Base-by-base conservation (phyloP, 495 filamentous ascomycete genomes). In the Aspergillus indologenus region DNA sequence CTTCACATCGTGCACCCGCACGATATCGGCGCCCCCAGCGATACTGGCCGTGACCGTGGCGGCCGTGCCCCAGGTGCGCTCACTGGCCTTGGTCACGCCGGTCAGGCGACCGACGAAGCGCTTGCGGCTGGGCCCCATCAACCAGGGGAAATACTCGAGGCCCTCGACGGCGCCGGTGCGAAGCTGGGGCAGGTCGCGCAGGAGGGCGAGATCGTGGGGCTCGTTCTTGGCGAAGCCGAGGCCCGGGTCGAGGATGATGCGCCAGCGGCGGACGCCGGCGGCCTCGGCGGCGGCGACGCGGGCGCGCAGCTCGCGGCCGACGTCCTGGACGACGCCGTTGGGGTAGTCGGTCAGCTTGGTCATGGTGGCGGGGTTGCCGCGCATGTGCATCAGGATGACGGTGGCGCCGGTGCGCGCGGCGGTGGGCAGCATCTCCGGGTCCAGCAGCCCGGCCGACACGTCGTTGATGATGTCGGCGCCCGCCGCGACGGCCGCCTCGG, bases 401-500 rank as follows among this genome's bases (percentile, higher is more conserved):
- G 92, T 88, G 58, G 87, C 88, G n/a, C 90, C 89, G 0, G 93
- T 79, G 2, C 80, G 71, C 0, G 94, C 94, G 47, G 91, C 85
- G 0, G 90, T 93, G 6, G 84, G 67, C 0, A 98, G 81, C 91
- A 98, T 97, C 0, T 83, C 82, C 0, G 83, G 74, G 66, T 98
- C 94, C 44, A 96, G 77, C 3, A 75, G 68, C 12, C 94, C 94
- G 5, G 87, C 91, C 0, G 91, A 95, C 44, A 98, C 84, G 71
- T 98, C 94, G 76, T 98, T 98, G 71, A 98, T 84, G 62, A 98
- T 90, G 65, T 98, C 86, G 5, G 94, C 93, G 49, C 94, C 94
- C 0, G 90, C 91, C 51, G 81, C 73, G 45, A 93, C 81, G 18
- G 92, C 92, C 23, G 85, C 87, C 49, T 82, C 80, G n/a, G 93